Evolutionary conservation across 2,329 filamentous ascomycete species (phyloP), one percentile per base, ranked within the genome.

Genomic region (Alternaria sp.): DNA sequence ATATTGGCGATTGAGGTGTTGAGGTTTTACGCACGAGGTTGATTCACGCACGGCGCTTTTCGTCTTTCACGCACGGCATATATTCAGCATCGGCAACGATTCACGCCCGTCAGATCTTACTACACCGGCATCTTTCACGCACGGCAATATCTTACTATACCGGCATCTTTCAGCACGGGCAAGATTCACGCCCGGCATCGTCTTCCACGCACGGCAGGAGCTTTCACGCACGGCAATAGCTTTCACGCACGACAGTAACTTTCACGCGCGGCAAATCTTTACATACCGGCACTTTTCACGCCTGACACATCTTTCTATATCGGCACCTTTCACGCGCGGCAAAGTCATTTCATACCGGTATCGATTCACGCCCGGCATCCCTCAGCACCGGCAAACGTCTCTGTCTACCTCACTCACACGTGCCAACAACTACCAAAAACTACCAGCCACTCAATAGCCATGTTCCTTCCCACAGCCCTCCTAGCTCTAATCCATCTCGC

Each of bases 391-490:
- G 1, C n/a, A 40, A 40, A 17, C 36, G 36, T 40, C 36, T 40
- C n/a, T 17, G 36, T 40, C 25, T 30, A 30, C 19, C 30, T 40
- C 17, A 9, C 19, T n/a, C 12, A 32, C 21, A 50, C 25, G n/a
- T 30, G n/a, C 26, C n/a, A 19, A 52, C 50, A 26, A 26, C 25
- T 26, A 36, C 26, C n/a, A 19, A 52, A 30, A 26, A 26, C 25
- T 26, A 36, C 19, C 50, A 50, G 21, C 11, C n/a, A 49, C 10
- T 15, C 15, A 12, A 28, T 15, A 30, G 4, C 52, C 28, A 75
- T 73, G 64, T 19, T 65, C 21, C 70, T 75, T 53, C 71, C 73
- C 1, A 44, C 61, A 19, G 30, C 72, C 9, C 68, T 78, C 53
- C 63, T 75, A 45, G 15, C 63, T 30, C 59, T 76, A 36, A 51